phyloP scores from a whole-genome alignment of 2,329 filamentous ascomycete species.

The Ramularia collo-cygni region DNA sequence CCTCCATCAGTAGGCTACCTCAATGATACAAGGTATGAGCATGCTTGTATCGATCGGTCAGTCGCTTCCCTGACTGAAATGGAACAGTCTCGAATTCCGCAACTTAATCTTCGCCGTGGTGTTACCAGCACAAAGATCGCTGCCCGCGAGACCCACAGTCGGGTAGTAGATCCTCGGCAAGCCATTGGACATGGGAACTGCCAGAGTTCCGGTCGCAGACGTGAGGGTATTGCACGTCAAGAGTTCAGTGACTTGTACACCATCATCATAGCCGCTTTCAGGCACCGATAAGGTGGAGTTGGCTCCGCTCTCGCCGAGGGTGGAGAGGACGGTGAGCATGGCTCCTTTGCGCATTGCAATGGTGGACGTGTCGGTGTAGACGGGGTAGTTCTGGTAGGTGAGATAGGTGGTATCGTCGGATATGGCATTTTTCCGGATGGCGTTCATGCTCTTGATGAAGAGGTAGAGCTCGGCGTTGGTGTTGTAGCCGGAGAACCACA shows the following conservation, averaged over 20 bases:
- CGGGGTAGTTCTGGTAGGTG: conserved; percentile 33
- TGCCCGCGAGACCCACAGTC: conserved; percentile 10
- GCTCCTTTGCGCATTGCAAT: conserved; percentile 46
- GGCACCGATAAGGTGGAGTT: conserved; percentile 23
- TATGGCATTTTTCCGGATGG: conserved; percentile 43
- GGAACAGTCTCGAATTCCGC: conserved; percentile 1
- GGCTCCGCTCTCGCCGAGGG: conserved; percentile 23
- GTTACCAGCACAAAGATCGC: conserved; percentile 2
- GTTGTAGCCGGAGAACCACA: conserved; percentile 38
- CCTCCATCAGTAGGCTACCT: too few species aligned
- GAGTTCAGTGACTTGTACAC: conserved; percentile 33
- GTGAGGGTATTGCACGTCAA: conserved; percentile 30
- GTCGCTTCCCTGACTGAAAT: too few species aligned
- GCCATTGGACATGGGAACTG: conserved; percentile 31
- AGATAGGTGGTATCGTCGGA: conserved; percentile 34
- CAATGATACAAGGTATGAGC: too few species aligned
- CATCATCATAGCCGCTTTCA: conserved; percentile 23
- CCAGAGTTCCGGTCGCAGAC: conserved; percentile 25
- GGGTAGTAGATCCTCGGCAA: conserved; percentile 33
- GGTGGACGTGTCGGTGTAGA: conserved; percentile 36
- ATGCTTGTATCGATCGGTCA: too few species aligned
- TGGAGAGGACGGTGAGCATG: conserved; percentile 34
- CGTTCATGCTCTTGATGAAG: conserved; percentile 40
- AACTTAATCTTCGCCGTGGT: background rate
- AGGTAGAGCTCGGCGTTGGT: conserved; percentile 31